Conservation (phyloP, 2,329 filamentous ascomycete genomes). For the Chaetomiaceae sp. region DNA sequence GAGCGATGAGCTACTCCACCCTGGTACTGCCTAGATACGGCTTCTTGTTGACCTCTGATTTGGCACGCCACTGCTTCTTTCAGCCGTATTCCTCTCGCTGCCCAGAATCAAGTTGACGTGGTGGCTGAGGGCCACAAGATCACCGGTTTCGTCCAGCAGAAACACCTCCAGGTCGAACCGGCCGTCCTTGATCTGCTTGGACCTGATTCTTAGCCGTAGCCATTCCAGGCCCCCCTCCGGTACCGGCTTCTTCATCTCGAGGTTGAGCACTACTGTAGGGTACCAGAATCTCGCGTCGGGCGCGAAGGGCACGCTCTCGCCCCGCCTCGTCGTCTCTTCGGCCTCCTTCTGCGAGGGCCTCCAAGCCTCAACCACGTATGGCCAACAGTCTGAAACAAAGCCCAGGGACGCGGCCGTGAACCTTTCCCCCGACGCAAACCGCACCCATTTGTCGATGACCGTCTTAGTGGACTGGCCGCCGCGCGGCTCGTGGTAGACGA, state of each 20-base stretch:
- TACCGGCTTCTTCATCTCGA: constrained; percentile 70
- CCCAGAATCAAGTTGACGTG: constrained; percentile 61
- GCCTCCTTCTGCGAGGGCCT: constrained; percentile 25
- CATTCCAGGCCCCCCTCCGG: constrained; percentile 62
- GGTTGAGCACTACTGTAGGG: constrained; percentile 66
- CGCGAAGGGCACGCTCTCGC: constrained; percentile 30
- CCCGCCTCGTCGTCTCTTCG: constrained; percentile 10
- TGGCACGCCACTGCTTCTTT: constrained; percentile 7
- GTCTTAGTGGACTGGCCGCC: constrained; percentile 18
- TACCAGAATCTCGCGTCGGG: constrained; percentile 55
- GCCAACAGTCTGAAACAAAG: constrained; percentile 63
- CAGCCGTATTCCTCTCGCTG: constrained; percentile 52
- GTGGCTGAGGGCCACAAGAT: constrained; percentile 61
- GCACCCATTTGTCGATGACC: constrained; percentile 61
- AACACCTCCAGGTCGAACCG: constrained; percentile 68
- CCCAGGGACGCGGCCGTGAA: constrained; percentile 61
- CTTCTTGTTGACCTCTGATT: neutral
- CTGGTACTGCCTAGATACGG: neutral
- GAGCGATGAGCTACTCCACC: too few species aligned
- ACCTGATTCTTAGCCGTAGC: constrained; percentile 58
- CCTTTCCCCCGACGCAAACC: constrained; percentile 50
- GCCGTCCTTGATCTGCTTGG: constrained; percentile 64
- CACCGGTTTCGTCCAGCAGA: constrained; percentile 56
- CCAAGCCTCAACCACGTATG: constrained; percentile 55
- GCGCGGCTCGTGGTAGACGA: constrained; percentile 29